Base-by-base conservation (phyloP, 1,284 basidiomycete genomes). In the Apiotrichum mycotoxinovorans region DNA sequence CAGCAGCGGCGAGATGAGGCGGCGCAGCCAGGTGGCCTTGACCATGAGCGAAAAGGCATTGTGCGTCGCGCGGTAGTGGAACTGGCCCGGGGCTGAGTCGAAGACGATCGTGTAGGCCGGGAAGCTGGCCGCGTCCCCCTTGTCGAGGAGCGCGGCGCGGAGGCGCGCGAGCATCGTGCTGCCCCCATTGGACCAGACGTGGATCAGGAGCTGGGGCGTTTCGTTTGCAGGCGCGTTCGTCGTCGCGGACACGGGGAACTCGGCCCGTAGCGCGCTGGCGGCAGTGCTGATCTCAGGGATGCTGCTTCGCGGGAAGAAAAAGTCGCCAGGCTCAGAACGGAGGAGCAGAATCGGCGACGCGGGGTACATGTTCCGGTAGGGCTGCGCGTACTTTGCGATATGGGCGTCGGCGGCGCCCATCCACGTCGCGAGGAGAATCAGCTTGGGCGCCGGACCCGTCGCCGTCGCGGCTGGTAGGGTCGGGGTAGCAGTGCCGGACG, bases 141-240 rank as follows among this genome's bases (percentile, higher is more conserved):
- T 27, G 14, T 17, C 10, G 47, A 9, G 22, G 17, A 48, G 40
- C 15, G 33, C 10, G 10, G 27, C 22, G 49, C 56, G 54, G 3
- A 62, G n/a, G 23, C 26, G 26, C 11, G 22, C n/a, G 33, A 62
- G 48, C 18, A 26, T 35, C 9, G 48, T 45, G 26, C 22, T 27
- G 22, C 60, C 60, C 34, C 60, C 60, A 37, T 62, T 62, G n/a
- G 53, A 56, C 57, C 57, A 62, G 7, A 54, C 18, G 37, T 62
- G 60, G 34, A 62, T 45, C 15, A 62, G 56, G 12, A 60, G 37
- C n/a, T 53, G 18, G n/a, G 17, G 34, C 20, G 41, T 44, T n/a
- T 22, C 5, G 5, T 8, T 23, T 5, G 44, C 5, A 1, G 27
- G 14, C 26, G 18, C 7, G 17, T 17, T 17, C 27, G 44, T 33